phyloP scores from a whole-genome alignment of 2,329 filamentous ascomycete species.

The Ceratocystis smalleyi region DNA sequence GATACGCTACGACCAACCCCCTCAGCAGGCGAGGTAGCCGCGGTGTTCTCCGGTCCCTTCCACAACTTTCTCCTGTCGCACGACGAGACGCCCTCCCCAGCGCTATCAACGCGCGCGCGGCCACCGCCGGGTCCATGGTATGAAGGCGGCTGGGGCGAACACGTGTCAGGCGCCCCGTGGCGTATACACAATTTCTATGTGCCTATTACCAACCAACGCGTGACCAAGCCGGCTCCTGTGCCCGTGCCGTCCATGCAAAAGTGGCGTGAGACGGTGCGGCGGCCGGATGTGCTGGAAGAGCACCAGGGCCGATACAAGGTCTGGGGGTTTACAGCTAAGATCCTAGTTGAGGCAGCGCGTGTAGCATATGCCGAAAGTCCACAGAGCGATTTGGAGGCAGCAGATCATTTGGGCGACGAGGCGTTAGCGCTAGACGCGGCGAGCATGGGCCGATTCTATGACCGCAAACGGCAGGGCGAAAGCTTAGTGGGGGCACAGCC shows the following conservation, averaged over 20 bases:
- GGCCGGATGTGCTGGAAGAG: conserved; percentile 23
- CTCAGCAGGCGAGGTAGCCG: conserved; percentile 81
- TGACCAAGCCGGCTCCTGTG: conserved; percentile 39
- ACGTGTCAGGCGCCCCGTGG: conserved; percentile 60
- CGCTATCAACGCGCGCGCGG: conserved; percentile 22
- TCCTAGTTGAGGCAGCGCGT: conserved; percentile 74
- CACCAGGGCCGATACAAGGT: conserved; percentile 54
- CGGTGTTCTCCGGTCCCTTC: conserved; percentile 82
- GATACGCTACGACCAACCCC: conserved; percentile 62
- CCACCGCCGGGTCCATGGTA: conserved; percentile 57
- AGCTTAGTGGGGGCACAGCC: not conserved
- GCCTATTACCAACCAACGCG: conserved; percentile 54
- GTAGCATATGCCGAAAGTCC: conserved; percentile 72
- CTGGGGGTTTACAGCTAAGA: conserved; percentile 87
- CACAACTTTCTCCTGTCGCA: conserved; percentile 56
- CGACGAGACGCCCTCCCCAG: conserved; percentile 30
- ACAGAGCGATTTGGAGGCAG: conserved; percentile 53
- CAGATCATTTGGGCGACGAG: conserved; percentile 38
- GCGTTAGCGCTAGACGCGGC: conserved; percentile 33
- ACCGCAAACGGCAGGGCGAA: conserved; percentile 18
- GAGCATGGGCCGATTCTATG: conserved; percentile 30
- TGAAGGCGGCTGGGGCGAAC: conserved; percentile 64
- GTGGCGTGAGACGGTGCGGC: conserved; percentile 28
- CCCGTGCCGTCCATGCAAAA: conserved; percentile 20
- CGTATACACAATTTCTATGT: conserved; percentile 84